Percentiles rank a stretch among this genome's conserved stretches.
phyloP scores from a whole-genome alignment of 441 rosid species.

The Sinapis alba region DNA sequence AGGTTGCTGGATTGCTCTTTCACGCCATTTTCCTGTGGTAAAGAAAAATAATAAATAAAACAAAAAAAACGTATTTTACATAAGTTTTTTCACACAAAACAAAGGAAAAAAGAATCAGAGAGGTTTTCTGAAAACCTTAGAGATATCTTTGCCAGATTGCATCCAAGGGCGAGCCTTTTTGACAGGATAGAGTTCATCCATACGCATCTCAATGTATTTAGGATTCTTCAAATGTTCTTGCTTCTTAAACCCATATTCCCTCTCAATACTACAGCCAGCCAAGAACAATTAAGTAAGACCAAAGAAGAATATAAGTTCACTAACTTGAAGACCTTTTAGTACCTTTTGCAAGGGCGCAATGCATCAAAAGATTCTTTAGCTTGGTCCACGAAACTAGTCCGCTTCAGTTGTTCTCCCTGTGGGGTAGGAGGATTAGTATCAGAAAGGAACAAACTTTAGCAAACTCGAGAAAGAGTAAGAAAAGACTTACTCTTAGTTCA shows the following conservation, averaged over 20 bases:
- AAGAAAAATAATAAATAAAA: conserved; percentile 21
- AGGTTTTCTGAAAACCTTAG: conserved; percentile 58
- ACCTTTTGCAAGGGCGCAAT: conserved; percentile 51
- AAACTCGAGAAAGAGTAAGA: not conserved
- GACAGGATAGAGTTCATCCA: conserved; percentile 78
- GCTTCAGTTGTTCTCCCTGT: conserved; percentile 90
- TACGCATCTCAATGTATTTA: conserved; percentile 66
- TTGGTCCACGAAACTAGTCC: conserved; percentile 52
- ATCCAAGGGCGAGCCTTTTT: conserved; percentile 70
- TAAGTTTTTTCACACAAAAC: not conserved
- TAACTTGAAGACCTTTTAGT: not conserved
- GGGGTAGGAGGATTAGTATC: no score
- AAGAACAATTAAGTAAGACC: conserved; percentile 28
- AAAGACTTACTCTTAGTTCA: conserved; percentile 65
- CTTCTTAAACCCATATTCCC: conserved; percentile 55
- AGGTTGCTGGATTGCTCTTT: conserved; percentile 48
- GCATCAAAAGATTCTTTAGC: conserved; percentile 54
- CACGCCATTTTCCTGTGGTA: conserved; percentile 53
- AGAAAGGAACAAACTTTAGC: not conserved
- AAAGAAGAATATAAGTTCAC: not conserved
- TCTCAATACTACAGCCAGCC: conserved; percentile 36
- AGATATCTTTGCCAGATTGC: conserved; percentile 58
- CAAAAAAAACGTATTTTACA: not conserved
- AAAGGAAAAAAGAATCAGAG: conserved; percentile 12
- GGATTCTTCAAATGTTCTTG: conserved; percentile 55